phyloP scores from a whole-genome alignment of 148 eudicot genomes.

The Rhododendron vialii region DNA sequence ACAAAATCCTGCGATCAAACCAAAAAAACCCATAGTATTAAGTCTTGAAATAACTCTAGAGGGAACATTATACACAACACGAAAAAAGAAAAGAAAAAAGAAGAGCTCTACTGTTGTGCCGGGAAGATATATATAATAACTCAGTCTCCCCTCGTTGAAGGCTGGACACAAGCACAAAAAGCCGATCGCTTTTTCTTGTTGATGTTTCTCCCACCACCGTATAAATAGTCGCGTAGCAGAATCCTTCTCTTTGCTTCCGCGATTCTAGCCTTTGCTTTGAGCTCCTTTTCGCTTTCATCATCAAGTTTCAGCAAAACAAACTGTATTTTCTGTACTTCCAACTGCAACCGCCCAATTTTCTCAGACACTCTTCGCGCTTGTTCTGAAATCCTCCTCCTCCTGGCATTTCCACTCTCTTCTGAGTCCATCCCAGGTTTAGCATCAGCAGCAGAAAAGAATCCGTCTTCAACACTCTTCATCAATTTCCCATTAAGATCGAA shows the following conservation, averaged over 20 bases:
- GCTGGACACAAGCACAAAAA: slow-evolving; percentile 79
- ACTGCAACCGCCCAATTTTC: slow-evolving; percentile 77
- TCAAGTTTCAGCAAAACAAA: slow-evolving; percentile 63
- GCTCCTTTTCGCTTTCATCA: slow-evolving; percentile 32
- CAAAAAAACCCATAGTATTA: not conserved
- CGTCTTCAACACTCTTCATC: slow-evolving; percentile 59
- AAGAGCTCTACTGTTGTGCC: not conserved
- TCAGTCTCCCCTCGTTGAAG: slow-evolving; percentile 50
- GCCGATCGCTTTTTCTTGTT: slow-evolving; percentile 50
- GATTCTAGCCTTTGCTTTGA: slow-evolving; percentile 34
- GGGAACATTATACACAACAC: not conserved
- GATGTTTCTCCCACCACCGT: slow-evolving; percentile 46
- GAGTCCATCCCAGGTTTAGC: slow-evolving; percentile 33
- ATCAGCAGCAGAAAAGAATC: slow-evolving; percentile 37
- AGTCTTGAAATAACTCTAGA: slow-evolving; percentile 6
- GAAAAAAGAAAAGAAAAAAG: too few relatives aligned
- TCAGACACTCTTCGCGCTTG: slow-evolving; percentile 76
- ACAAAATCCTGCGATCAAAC: slow-evolving; percentile 10
- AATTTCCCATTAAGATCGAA: slow-evolving; percentile 62
- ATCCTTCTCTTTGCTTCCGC: slow-evolving; percentile 49
- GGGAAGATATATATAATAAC: not conserved
- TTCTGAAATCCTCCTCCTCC: slow-evolving; percentile 56
- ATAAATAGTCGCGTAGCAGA: slow-evolving; percentile 68
- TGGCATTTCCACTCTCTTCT: slow-evolving; percentile 41
- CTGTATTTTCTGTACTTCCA: slow-evolving; percentile 85